phyloP scores from a whole-genome alignment of 495 filamentous ascomycete species.

The Penicillium parvum region DNA sequence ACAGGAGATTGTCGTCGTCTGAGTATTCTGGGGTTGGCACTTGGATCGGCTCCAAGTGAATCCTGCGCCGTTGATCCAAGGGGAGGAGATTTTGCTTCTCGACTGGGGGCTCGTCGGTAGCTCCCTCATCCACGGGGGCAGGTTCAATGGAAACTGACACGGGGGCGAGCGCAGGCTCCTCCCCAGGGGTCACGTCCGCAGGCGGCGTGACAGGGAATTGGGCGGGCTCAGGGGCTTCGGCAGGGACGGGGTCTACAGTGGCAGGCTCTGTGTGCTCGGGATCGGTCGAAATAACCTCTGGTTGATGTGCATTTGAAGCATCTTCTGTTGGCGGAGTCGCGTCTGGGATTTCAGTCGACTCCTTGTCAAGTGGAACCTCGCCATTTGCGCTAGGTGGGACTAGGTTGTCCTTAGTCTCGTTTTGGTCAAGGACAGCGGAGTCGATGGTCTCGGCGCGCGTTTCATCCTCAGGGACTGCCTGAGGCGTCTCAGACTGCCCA shows the following conservation, averaged over 20 bases:
- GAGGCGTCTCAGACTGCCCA: conserved; percentile 18
- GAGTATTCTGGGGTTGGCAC: conserved; percentile 52
- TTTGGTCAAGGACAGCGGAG: conserved; percentile 21
- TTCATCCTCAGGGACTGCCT: conserved; percentile 27
- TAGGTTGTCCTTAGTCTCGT: conserved; percentile 31
- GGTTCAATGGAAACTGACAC: conserved; percentile 15
- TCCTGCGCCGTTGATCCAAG: conserved; percentile 45
- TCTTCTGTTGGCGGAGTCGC: conserved; percentile 21
- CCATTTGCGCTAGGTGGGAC: conserved; percentile 32
- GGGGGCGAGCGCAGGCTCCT: conserved; percentile 17
- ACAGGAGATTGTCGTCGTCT: conserved; percentile 61
- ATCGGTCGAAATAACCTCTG: conserved; percentile 15
- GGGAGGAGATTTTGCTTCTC: conserved; percentile 15
- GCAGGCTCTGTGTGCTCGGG: no score
- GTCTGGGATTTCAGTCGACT: conserved; percentile 24
- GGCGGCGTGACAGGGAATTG: conserved; percentile 21
- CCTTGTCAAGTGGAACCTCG: conserved; percentile 32
- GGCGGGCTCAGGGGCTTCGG: conserved; percentile 13
- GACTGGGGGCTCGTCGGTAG: conserved; percentile 18
- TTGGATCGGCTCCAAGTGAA: conserved; percentile 53
- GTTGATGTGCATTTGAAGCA: conserved; percentile 19
- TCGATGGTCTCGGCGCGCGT: conserved; percentile 20
- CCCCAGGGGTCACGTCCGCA: conserved; percentile 11
- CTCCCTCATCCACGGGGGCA: conserved; percentile 12
- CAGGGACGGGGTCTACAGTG: conserved; percentile 7